These are phyloP conservation scores for Metschnikowia aberdeeniae DNA, from an alignment of 805 yeast species.

Conservation along the genomic window DNA sequence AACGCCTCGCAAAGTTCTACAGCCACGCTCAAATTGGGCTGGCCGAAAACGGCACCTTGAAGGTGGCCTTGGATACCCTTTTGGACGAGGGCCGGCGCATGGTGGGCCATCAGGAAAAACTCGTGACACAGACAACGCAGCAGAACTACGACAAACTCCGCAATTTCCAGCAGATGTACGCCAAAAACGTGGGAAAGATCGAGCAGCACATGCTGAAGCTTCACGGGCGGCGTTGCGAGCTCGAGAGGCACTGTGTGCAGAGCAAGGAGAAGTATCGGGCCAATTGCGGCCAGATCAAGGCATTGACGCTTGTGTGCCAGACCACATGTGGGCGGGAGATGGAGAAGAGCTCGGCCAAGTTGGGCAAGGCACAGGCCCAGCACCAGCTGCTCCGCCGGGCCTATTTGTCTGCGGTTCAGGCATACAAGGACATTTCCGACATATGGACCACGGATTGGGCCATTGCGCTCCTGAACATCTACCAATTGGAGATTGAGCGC, in stretches of 20 bases:
- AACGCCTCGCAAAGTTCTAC: constrained; percentile 49
- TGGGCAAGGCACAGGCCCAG: constrained; percentile 44
- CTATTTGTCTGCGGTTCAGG: constrained; percentile 52
- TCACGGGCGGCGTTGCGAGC: constrained; percentile 41
- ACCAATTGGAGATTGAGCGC: constrained; percentile 67
- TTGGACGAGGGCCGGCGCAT: constrained; percentile 56
- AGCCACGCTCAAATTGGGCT: constrained; percentile 46
- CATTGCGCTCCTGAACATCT: constrained; percentile 55
- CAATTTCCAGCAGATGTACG: constrained; percentile 48
- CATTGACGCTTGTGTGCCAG: constrained; percentile 57
- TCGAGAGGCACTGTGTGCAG: constrained; percentile 33
- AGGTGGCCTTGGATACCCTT: constrained; percentile 55
- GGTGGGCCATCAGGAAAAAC: constrained; percentile 53
- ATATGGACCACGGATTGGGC: constrained; percentile 74
- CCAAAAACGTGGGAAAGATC: constrained; percentile 51
- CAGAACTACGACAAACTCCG: constrained; percentile 46
- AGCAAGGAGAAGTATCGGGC: constrained; percentile 49
- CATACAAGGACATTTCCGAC: constrained; percentile 53
- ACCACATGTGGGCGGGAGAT: constrained; percentile 73
- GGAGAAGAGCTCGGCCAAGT: constrained; percentile 54
- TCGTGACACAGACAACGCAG: constrained; percentile 47
- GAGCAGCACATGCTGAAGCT: constrained; percentile 56
- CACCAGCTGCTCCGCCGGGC: constrained; percentile 45
- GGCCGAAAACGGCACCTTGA: constrained; percentile 56
- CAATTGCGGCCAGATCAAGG: constrained; percentile 56